Conservation (phyloP, 116 monocot species). For the Cymodocea nodosa region DNA sequence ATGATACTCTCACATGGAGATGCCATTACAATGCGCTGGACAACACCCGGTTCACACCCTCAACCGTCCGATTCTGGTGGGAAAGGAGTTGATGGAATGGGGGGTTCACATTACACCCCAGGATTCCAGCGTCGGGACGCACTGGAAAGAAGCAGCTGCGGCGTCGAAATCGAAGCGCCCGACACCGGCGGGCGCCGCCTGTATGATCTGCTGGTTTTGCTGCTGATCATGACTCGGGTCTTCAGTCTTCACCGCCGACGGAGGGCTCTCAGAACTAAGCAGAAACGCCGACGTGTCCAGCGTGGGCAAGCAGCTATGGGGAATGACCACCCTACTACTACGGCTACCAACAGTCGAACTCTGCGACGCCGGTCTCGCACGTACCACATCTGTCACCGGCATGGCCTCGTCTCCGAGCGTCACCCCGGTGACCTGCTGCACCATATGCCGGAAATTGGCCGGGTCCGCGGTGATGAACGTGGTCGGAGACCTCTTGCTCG, state of each 20-base stretch:
- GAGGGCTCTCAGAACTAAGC: constrained; percentile 14
- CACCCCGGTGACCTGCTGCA: constrained; percentile 69
- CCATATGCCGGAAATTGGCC: constrained; percentile 75
- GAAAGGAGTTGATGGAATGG: background rate
- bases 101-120: constrained; percentile 11
- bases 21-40: too few relatives aligned
- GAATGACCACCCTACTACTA: background rate
- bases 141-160: background rate
- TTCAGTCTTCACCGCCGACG: background rate
- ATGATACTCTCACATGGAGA: background rate
- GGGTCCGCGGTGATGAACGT: constrained; percentile 69
- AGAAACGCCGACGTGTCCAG: constrained; percentile 59
- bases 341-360: too few relatives aligned
- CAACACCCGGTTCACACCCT: background rate
- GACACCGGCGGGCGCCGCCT: background rate
- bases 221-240: background rate
- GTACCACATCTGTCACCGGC: background rate
- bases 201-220: background rate
- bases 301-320: constrained; percentile 30
- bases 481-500: constrained; percentile 37
- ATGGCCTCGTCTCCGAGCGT: constrained; percentile 2
- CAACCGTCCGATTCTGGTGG: too few relatives aligned
- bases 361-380: background rate
- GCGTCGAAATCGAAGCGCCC: background rate
- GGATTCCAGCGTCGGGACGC: constrained; percentile 24